These are phyloP conservation scores for Didymella pomorum DNA, from an alignment of 2,329 filamentous ascomycete genomes.

Conservation along the genomic window DNA sequence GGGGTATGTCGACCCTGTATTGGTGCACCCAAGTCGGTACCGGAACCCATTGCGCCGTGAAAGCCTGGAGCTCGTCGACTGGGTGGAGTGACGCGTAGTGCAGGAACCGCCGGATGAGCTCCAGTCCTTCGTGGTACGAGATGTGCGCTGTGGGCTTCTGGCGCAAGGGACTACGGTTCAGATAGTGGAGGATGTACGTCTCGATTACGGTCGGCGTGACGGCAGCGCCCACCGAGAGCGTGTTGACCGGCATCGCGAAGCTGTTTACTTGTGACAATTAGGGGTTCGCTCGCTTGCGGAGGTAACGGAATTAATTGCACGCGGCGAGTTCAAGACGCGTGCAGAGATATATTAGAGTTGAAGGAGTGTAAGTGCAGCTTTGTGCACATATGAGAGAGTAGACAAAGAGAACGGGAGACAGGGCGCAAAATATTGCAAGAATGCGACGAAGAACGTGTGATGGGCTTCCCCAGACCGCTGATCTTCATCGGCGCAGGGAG, in stretches of 20 bases:
- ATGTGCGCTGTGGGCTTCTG: conserved; percentile 89
- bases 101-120: conserved; percentile 86
- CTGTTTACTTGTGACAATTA: conserved; percentile 3
- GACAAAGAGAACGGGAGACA: conserved; percentile 3
- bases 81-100: conserved; percentile 85
- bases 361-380: conserved; percentile 3
- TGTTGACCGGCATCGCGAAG: conserved; percentile 71
- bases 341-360: background rate
- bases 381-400: background rate
- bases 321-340: background rate
- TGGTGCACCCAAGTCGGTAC: conserved; percentile 87
- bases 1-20: conserved; percentile 71
- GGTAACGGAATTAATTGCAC: conserved; percentile 18
- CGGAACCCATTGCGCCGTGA: conserved; percentile 91
- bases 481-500: conserved; percentile 15
- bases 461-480: conserved; percentile 14
- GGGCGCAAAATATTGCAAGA: background rate
- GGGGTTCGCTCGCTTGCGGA: conserved; percentile 19
- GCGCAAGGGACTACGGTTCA: conserved; percentile 77
- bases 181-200: conserved; percentile 88
- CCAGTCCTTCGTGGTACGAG: conserved; percentile 91
- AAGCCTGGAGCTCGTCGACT: conserved; percentile 90
- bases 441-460: conserved; percentile 3
- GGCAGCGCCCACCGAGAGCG: conserved; percentile 80
- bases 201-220: conserved; percentile 88